Percentiles rank a stretch among this genome's conserved stretches.
These are phyloP conservation scores for Phytophthora cryptogea DNA, from an alignment of 352 stramenopile genomes.

Conservation along the genomic window DNA sequence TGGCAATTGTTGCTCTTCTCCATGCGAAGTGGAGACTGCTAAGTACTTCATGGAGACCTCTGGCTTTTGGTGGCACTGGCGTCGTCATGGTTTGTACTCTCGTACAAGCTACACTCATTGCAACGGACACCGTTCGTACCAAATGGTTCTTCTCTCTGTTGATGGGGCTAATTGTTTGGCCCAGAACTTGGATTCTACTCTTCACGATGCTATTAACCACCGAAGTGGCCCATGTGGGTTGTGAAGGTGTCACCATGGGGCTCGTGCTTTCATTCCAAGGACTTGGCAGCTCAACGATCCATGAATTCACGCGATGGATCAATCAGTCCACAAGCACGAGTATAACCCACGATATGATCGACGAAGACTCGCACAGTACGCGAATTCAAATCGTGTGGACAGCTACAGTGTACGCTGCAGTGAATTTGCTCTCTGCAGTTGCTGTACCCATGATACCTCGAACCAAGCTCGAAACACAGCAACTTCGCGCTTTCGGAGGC, in stretches of 20 bases:
- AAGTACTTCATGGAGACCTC: conserved; percentile 42
- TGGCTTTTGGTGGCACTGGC: conserved; percentile 34
- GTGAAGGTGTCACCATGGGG: conserved; percentile 57
- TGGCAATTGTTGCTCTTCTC: conserved; percentile 39
- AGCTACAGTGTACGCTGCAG: conserved; percentile 20
- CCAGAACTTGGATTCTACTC: conserved; percentile 45
- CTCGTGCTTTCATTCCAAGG: conserved; percentile 53
- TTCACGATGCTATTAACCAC: conserved; percentile 48
- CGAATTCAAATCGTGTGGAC: conserved; percentile 29
- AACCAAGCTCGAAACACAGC: conserved; percentile 51
- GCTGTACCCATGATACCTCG: conserved; percentile 36
- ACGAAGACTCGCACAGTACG: conserved; percentile 31
- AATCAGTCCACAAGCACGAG: conserved; percentile 29
- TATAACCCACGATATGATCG: conserved; percentile 25
- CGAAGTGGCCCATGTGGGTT: conserved; percentile 57
- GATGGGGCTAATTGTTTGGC: conserved; percentile 35
- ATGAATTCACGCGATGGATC: conserved; percentile 33
- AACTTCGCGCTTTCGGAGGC: conserved; percentile 38
- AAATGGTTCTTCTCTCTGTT: conserved; percentile 54
- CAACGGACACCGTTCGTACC: conserved; percentile 37
- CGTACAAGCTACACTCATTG: conserved; percentile 38
- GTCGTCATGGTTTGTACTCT: conserved; percentile 37
- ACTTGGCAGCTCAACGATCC: conserved; percentile 35
- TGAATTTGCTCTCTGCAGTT: conserved; percentile 36
- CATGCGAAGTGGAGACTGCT: conserved; percentile 49